Percentiles rank a stretch among this genome's conserved stretches.
phyloP scores from a whole-genome alignment of 306 rosid species.

The Elaeagnus macrophylla region DNA sequence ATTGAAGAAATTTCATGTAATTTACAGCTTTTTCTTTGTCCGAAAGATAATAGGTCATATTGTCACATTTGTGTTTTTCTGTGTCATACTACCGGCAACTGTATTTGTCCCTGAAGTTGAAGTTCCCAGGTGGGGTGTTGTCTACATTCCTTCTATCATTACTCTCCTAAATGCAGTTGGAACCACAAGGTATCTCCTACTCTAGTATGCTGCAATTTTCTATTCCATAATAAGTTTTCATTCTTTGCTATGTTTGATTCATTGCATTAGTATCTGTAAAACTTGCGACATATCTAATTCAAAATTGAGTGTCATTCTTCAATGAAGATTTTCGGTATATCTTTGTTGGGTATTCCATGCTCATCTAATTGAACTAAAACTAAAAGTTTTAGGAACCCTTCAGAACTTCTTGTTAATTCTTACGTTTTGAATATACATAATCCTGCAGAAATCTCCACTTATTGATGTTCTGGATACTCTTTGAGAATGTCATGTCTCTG shows the following conservation, averaged over 20 bases:
- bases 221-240: neutral
- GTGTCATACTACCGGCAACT: conserved; percentile 76
- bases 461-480: conserved; percentile 77
- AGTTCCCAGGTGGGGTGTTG: conserved; percentile 89
- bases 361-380: too few species aligned
- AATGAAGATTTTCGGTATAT: too few species aligned
- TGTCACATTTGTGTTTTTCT: conserved; percentile 77
- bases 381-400: too few species aligned
- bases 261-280: too few species aligned
- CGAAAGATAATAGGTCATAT: conserved; percentile 78
- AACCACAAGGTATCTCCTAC: conserved; percentile 56
- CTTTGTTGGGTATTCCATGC: too few species aligned
- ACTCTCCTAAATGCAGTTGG: conserved; percentile 93
- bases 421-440: neutral
- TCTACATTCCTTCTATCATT: conserved; percentile 72
- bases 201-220: too few species aligned
- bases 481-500: conserved; percentile 91
- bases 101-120: conserved; percentile 76
- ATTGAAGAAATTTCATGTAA: conserved; percentile 78
- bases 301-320: too few species aligned
- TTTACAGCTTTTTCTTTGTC: conserved; percentile 89
- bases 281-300: too few species aligned
- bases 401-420: too few species aligned
- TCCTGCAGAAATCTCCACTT: conserved; percentile 71
- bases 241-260: neutral